Evolutionary conservation across 805 yeast species (phyloP).

Genomic region (Myxozyma melibiosi): DNA sequence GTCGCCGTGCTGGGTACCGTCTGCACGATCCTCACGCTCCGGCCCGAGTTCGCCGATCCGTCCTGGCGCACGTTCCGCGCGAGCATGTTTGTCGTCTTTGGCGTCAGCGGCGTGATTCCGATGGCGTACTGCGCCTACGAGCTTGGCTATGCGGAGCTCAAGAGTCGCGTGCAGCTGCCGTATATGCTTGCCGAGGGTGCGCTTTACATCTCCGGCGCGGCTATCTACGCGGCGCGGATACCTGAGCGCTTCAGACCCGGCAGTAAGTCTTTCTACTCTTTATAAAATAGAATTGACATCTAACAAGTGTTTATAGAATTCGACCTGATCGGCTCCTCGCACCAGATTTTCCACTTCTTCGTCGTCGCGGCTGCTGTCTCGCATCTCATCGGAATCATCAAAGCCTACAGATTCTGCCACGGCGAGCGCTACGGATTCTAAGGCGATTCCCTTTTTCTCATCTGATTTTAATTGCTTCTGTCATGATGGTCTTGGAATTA

Average conservation of each 20-base stretch:
- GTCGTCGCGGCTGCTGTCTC: slow-evolving; percentile 51
- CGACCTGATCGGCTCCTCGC: slow-evolving; percentile 70
- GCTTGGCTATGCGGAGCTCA: slow-evolving; percentile 45
- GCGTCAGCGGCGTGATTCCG: slow-evolving; percentile 76
- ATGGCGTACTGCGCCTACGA: slow-evolving; percentile 53
- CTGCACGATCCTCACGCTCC: slow-evolving; percentile 66
- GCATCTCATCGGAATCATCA: slow-evolving; percentile 66
- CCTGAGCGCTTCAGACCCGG: slow-evolving; percentile 77
- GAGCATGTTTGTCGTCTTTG: slow-evolving; percentile 74
- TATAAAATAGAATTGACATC: slow-evolving; percentile 71
- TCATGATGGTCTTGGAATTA: background rate
- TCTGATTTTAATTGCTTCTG: background rate
- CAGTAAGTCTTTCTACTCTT: slow-evolving; percentile 53
- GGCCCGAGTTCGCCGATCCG: slow-evolving; percentile 66
- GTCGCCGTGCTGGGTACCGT: slow-evolving; percentile 59
- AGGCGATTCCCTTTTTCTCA: background rate
- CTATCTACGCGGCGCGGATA: slow-evolving; percentile 70
- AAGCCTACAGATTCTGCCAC: slow-evolving; percentile 50
- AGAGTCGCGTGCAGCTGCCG: slow-evolving; percentile 53
- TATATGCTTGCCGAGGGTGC: slow-evolving; percentile 73
- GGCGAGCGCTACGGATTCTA: slow-evolving; percentile 24
- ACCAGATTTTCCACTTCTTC: slow-evolving; percentile 69
- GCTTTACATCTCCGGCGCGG: slow-evolving; percentile 78
- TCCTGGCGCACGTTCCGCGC: slow-evolving; percentile 79
- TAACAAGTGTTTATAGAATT: slow-evolving; percentile 57